Percentiles rank a stretch among this genome's conserved stretches.
These are phyloP conservation scores for Phaeophleospora eucalypticola DNA, from an alignment of 2,329 filamentous ascomycete genomes.

Conservation along the genomic window DNA sequence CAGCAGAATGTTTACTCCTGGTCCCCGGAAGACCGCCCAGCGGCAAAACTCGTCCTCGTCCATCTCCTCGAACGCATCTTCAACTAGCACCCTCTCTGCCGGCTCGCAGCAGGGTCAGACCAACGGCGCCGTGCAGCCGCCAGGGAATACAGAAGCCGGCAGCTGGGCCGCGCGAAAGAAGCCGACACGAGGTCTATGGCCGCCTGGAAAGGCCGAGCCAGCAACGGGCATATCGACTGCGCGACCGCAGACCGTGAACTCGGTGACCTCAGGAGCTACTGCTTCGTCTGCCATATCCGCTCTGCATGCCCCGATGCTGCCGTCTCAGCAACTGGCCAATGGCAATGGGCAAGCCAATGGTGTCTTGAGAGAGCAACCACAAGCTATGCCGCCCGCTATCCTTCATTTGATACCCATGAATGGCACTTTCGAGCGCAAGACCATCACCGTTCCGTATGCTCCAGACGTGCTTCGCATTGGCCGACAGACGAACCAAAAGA, in stretches of 20 bases:
- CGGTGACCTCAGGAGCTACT: constrained; percentile 54
- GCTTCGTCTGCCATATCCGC: constrained; percentile 61
- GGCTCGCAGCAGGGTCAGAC: constrained; percentile 49
- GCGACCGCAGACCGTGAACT: constrained; percentile 58
- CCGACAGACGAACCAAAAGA: constrained; percentile 95
- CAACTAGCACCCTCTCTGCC: constrained; percentile 64
- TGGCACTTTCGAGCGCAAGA: constrained; percentile 94
- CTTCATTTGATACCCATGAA: constrained; percentile 87
- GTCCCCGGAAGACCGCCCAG: constrained; percentile 78
- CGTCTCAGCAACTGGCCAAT: constrained; percentile 66
- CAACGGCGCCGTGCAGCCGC: constrained; percentile 44
- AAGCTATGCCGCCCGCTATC: constrained; percentile 63
- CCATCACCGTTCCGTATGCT: constrained; percentile 84
- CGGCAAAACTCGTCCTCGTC: constrained; percentile 90
- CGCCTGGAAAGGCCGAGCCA: constrained; percentile 61
- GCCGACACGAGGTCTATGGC: constrained; percentile 57
- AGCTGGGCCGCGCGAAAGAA: constrained; percentile 49
- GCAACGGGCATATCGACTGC: constrained; percentile 59
- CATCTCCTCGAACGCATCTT: constrained; percentile 59
- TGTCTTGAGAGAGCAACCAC: constrained; percentile 43
- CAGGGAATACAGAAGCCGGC: constrained; percentile 33
- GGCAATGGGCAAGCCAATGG: constrained; percentile 58
- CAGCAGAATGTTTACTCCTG: constrained; percentile 66
- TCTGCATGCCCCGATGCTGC: constrained; percentile 59
- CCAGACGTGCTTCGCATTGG: constrained; percentile 95